Conservation (phyloP, 371 early-diverging fungal species). For the Mucor lusitanicus region DNA sequence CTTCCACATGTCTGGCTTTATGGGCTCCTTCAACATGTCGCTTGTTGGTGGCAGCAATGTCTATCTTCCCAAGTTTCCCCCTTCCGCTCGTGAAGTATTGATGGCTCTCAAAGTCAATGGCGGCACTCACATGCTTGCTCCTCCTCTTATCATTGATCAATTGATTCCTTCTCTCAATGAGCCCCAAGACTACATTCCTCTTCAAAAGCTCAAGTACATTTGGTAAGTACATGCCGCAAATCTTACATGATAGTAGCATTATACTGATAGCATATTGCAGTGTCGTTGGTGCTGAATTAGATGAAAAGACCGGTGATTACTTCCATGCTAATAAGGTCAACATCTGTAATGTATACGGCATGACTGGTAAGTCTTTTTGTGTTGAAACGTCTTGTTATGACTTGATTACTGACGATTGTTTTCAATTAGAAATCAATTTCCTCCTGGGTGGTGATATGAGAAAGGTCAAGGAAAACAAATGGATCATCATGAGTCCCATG, state of each 20-base stretch:
- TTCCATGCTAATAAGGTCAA: constrained; percentile 6
- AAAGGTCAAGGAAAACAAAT: no score
- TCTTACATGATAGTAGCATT: no score
- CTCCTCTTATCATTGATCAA: constrained; percentile 17
- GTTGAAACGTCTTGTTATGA: no score
- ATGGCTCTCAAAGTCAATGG: constrained; percentile 1
- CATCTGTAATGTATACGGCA: constrained; percentile 11
- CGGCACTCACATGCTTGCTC: not conserved
- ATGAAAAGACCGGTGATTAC: constrained; percentile 14
- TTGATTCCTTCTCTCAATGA: constrained; percentile 14
- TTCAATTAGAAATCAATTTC: no score
- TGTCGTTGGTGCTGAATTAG: constrained; percentile 83
- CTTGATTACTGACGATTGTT: no score
- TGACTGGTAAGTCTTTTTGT: constrained; percentile 5
- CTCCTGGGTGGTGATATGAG: no score
- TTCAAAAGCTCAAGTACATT: no score
- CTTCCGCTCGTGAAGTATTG: constrained; percentile 6
- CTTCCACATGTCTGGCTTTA: constrained; percentile 21
- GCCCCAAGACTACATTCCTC: constrained; percentile 2
- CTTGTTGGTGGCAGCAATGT: constrained; percentile 12
- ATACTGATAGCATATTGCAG: constrained; percentile 44
- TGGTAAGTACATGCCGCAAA: no score
- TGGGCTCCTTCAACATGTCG: not conserved
- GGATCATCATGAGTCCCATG: constrained; percentile 3
- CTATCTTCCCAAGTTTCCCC: constrained; percentile 8